phyloP scores from a whole-genome alignment of 1,284 basidiomycete species.

The Moesziomyces sp. region DNA sequence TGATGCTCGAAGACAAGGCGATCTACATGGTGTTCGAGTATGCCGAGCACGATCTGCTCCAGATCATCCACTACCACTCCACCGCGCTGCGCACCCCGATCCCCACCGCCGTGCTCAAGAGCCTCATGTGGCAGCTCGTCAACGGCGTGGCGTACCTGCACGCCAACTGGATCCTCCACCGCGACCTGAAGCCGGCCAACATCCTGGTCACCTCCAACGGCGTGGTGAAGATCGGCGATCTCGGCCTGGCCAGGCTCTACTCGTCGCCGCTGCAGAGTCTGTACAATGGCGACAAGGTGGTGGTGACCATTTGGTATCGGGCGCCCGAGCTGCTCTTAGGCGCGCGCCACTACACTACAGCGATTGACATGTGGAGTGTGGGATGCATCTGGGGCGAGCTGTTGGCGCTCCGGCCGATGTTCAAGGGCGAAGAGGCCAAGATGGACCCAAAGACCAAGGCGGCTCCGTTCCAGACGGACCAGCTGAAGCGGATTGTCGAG shows the following conservation, averaged over 20 bases:
- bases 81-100: conserved; percentile 84
- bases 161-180: conserved; percentile 91
- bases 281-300: conserved; percentile 87
- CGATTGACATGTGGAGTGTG: conserved; percentile 97
- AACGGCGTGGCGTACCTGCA: conserved; percentile 96
- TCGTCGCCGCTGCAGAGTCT: conserved; percentile 86
- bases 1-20: conserved; percentile 95
- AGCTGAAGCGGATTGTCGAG: conserved; percentile 93
- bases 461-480: conserved; percentile 73
- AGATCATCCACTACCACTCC: conserved; percentile 97
- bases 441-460: conserved; percentile 73
- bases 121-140: conserved; percentile 92
- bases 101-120: conserved; percentile 83
- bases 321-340: conserved; percentile 94
- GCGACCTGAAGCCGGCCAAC: conserved; percentile 98
- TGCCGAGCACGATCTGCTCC: conserved; percentile 87
- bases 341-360: conserved; percentile 94
- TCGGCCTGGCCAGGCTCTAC: conserved; percentile 89
- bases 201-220: conserved; percentile 91
- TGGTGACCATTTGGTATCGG: conserved; percentile 99
- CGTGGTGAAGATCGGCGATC: conserved; percentile 95
- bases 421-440: conserved; percentile 99
- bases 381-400: conserved; percentile 97
- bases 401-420: conserved; percentile 90
- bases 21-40: conserved; percentile 93